phyloP scores from a whole-genome alignment of 352 stramenopile species.

The Globisporangium paddicum region DNA sequence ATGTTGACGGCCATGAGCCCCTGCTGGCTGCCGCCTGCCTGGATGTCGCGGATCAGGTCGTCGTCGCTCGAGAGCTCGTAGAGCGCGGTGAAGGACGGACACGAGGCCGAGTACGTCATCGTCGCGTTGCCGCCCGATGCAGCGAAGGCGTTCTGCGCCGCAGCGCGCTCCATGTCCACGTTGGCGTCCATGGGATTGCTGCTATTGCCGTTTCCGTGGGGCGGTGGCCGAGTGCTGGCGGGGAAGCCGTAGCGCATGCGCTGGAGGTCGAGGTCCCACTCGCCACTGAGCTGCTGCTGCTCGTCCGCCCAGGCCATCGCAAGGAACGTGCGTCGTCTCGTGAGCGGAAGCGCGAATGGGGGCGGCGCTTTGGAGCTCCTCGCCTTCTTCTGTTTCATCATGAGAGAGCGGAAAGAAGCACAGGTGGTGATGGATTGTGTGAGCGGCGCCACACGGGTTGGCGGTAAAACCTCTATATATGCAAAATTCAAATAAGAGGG shows the following conservation, averaged over 20 bases:
- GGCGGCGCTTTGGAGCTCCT: not conserved
- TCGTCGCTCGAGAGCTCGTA: slow-evolving; percentile 50
- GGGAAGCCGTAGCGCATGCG: slow-evolving; percentile 12
- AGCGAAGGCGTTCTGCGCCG: not conserved
- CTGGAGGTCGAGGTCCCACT: slow-evolving; percentile 13
- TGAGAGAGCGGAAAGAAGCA: slow-evolving; percentile 1
- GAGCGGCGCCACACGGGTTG: not conserved
- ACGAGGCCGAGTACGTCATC: slow-evolving; percentile 69
- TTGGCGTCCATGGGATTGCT: not conserved
- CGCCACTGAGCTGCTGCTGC: not conserved
- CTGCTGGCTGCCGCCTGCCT: not conserved
- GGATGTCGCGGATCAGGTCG: slow-evolving; percentile 40
- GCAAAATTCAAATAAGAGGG: too few species aligned
- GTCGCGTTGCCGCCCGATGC: slow-evolving; percentile 3
- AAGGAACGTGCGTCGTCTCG: not conserved
- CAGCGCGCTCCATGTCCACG: slow-evolving; percentile 3
- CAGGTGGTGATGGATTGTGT: not conserved
- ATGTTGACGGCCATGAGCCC: slow-evolving; percentile 2
- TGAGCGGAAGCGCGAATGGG: not conserved
- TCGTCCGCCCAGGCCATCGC: slow-evolving; percentile 14
- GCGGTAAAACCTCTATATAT: not conserved
- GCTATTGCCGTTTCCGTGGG: not conserved
- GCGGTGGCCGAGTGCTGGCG: not conserved
- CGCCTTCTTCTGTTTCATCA: slow-evolving; percentile 1
- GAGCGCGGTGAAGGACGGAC: slow-evolving; percentile 63